Conservation (phyloP, 169 alveolate species). For the Plasmodium coatneyi region DNA sequence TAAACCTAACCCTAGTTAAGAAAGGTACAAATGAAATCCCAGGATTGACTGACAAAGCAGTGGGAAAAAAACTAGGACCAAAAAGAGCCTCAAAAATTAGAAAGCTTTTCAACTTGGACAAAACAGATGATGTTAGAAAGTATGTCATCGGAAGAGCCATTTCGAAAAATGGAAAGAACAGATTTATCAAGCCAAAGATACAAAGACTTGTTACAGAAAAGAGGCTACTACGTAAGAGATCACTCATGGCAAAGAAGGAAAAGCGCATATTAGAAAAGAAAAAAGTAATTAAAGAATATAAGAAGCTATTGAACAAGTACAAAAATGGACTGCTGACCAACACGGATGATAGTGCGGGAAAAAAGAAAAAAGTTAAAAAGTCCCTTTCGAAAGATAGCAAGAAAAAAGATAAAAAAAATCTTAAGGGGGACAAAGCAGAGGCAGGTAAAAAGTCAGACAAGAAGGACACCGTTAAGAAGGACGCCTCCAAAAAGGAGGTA, state of each 20-base stretch:
- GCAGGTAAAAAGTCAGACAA: not conserved
- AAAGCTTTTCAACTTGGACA: slow-evolving; percentile 95
- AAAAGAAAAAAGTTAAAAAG: slow-evolving; percentile 61
- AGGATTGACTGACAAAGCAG: slow-evolving; percentile 97
- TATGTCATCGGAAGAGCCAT: slow-evolving; percentile 92
- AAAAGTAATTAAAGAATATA: slow-evolving; percentile 83
- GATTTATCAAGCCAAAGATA: slow-evolving; percentile 97
- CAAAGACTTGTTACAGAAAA: slow-evolving; percentile 99
- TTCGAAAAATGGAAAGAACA: slow-evolving; percentile 91
- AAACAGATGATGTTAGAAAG: slow-evolving; percentile 96
- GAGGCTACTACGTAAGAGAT: slow-evolving; percentile 97
- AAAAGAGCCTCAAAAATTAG: slow-evolving; percentile 99
- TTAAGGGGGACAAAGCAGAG: slow-evolving; percentile 13
- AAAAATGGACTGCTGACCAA: slow-evolving; percentile 21
- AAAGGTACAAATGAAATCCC: slow-evolving; percentile 98
- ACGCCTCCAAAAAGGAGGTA: not conserved
- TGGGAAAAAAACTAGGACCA: slow-evolving; percentile 99
- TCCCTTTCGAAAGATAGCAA: slow-evolving; percentile 16
- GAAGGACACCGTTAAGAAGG: not conserved
- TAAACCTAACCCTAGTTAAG: slow-evolving; percentile 95
- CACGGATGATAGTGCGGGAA: slow-evolving; percentile 23
- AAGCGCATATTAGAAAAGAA: slow-evolving; percentile 83
- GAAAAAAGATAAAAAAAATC: slow-evolving; percentile 4
- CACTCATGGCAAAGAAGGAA: slow-evolving; percentile 79
- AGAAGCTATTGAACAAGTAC: slow-evolving; percentile 80